These are phyloP conservation scores for Xerocomus spinulosus DNA, from an alignment of 768 basidiomycete species.

Conservation along the genomic window DNA sequence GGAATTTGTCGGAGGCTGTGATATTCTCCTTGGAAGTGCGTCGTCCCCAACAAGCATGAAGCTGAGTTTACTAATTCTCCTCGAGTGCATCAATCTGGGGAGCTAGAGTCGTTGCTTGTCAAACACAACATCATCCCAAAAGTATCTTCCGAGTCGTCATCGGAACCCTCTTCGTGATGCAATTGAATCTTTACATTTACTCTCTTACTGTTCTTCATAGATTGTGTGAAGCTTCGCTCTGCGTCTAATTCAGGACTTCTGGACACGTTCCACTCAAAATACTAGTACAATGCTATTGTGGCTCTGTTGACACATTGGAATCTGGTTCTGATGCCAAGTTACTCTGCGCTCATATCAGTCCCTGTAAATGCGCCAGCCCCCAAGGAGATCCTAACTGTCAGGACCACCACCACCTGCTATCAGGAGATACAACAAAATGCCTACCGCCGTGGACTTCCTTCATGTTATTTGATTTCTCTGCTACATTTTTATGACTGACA, in stretches of 20 bases:
- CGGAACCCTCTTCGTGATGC: neutral
- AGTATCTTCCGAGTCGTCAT: constrained; percentile 3
- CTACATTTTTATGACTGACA: too few species aligned
- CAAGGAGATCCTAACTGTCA: too few species aligned
- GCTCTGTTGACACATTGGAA: too few species aligned
- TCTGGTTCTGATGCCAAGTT: too few species aligned
- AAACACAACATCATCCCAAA: constrained; percentile 68
- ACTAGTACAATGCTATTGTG: too few species aligned
- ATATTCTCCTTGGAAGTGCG: constrained; percentile 88
- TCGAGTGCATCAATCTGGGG: constrained; percentile 94
- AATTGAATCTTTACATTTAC: neutral
- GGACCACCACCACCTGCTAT: too few species aligned
- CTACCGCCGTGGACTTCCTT: too few species aligned
- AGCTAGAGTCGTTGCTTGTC: constrained; percentile 77
- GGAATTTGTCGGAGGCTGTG: constrained; percentile 95
- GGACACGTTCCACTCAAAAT: neutral
- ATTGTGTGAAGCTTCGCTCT: neutral
- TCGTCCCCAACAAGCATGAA: constrained; percentile 16
- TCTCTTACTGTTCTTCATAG: neutral
- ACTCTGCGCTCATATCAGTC: too few species aligned
- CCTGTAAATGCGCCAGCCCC: too few species aligned
- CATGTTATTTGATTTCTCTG: too few species aligned
- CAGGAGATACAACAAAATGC: too few species aligned
- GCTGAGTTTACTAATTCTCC: neutral
- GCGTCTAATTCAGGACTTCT: neutral